A percentile compares a stretch with the other conserved stretches of the same genome.
Evolutionary conservation across 2,329 filamentous ascomycete species (phyloP).

Genomic region (Cercospora janseana): DNA sequence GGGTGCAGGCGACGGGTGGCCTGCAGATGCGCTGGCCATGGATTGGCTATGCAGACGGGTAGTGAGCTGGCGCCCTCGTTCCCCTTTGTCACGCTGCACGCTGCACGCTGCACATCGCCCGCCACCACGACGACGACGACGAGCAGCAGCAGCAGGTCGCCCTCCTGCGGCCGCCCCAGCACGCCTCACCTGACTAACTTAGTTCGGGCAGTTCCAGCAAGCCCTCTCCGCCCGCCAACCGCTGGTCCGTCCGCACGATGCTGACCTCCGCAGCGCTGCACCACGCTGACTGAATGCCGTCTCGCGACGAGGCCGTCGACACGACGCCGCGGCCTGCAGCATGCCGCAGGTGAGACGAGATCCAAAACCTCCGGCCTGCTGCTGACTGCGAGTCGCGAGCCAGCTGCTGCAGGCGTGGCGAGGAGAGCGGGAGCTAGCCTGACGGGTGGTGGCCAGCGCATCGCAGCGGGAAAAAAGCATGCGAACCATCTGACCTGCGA

Average conservation of each 20-base stretch:
- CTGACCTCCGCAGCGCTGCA: too few relatives aligned
- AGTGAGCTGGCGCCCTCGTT: constrained; percentile 9
- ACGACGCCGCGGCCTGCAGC: not conserved
- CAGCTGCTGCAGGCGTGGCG: constrained; percentile 4
- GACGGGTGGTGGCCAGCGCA: constrained; percentile 5
- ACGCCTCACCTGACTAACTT: not conserved
- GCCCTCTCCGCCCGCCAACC: too few relatives aligned
- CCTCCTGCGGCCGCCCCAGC: not conserved
- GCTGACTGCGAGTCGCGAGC: too few relatives aligned
- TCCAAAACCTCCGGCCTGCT: constrained; percentile 1
- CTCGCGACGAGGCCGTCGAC: constrained; percentile 3
- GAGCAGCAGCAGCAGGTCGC: constrained; percentile 7
- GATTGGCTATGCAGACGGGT: constrained; percentile 9
- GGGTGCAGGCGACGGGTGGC: not conserved
- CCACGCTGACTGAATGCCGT: too few relatives aligned
- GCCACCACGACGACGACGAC: constrained; percentile 1
- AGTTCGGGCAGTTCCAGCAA: too few relatives aligned
- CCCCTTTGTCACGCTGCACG: constrained; percentile 3
- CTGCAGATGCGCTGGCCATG: constrained; percentile 1
- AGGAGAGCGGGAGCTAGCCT: too few relatives aligned
- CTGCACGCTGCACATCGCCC: constrained; percentile 4
- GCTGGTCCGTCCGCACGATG: too few relatives aligned
- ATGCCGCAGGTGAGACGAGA: constrained; percentile 5
- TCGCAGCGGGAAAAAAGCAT: constrained; percentile 10
- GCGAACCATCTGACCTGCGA: constrained; percentile 1